Evolutionary conservation across 1,284 basidiomycete species (phyloP), one percentile per base, ranked within the genome.

Genomic region (Ustilago sp.): DNA sequence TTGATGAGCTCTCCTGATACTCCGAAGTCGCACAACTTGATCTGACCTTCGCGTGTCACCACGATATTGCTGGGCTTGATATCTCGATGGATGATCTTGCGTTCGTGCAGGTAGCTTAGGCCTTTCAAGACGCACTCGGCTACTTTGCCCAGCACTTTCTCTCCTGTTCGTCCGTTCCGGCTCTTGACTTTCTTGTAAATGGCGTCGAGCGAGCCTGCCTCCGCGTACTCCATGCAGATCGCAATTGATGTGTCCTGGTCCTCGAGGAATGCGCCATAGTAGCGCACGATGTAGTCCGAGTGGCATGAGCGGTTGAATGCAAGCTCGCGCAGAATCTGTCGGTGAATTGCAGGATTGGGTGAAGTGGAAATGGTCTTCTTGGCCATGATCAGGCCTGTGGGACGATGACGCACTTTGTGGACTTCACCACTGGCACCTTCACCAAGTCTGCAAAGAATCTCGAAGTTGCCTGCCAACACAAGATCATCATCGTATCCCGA

Each of bases 21-120:
- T 41, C 96, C 96, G 86, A 99, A 98, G 87, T 99, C 96, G 86
- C 91, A 93, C 9, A 99, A 89, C 87, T 96, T 98, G 85, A 98
- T 92, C 51, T 94, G 88, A 31, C 96, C 96, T 77, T 93, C 89
- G 41, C 90, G 89, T 2, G 95, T 94, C 53, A 99, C 89, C 54
- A 98, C 90, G 73, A 98, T 92, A 87, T 98, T 98, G 34, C 94
- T 94, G 11, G 96, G 96, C 85, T 98, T 99, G 88, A 99, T 98
- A 86, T 98, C 95, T 68, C 97, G 90, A 86, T 99, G 97, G 78
- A 99, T 97, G 63, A 95, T 96, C 86, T 91, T 92, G 85, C 91
- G 91, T 61, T 91, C 90, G 87, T 99, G 94, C 43, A 99, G 90
- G 87, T 99, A 98, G 38, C 91, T 91, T 50, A 99, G 90, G 8